Base-by-base conservation (phyloP, 192 early-diverging fungal genomes). In the Podila verticillata region DNA sequence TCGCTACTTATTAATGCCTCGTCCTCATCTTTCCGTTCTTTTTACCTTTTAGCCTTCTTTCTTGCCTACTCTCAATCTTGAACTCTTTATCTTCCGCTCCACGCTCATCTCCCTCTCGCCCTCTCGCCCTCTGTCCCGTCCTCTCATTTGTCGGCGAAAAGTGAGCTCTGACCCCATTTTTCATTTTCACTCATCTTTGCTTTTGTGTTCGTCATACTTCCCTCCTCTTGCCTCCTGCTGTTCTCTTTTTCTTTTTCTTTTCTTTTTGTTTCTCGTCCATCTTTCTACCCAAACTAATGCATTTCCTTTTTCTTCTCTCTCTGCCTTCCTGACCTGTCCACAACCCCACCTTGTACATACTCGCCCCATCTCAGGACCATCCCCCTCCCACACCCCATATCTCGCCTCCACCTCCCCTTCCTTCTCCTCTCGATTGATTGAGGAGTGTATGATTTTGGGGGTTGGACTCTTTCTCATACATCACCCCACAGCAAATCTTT, bases 31-130 rank as follows among this genome's bases (percentile, higher is more conserved):
- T 31, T 63, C 10, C 15, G 19, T 28, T 54, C 48, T 47, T 39
- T 10, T 28, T 72, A 34, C 59, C 31, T n/a, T 22, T 72, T 65
- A 19, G 7, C n/a, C 20, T 36, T 35, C 59, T 57, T 32, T 9
- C 12, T 56, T 22, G n/a, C n/a, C n/a, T n/a, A 15, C 29, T 22
- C 12, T 24, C 20, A 34, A 30, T 19, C 49, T 35, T 32, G 31
- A 8, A 2, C 32, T 19, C 49, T 35, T 32, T 49, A 8, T 5
- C 32, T 12, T n/a, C 30, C 22, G 19, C 7, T 17, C 4, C 65
- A n/a, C 65, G 5, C 34, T 4, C 48, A 56, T n/a, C 30, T 56
- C 32, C 17, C 54, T 26, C 8, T 4, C n/a, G n/a, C n/a, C n/a
- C n/a, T n/a, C n/a, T n/a, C n/a, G n/a, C n/a, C n/a, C n/a, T n/a